A percentile compares a stretch with the other conserved stretches of the same genome.
Evolutionary conservation across 768 basidiomycete genomes (phyloP).

Genomic region (Trametes villosa): DNA sequence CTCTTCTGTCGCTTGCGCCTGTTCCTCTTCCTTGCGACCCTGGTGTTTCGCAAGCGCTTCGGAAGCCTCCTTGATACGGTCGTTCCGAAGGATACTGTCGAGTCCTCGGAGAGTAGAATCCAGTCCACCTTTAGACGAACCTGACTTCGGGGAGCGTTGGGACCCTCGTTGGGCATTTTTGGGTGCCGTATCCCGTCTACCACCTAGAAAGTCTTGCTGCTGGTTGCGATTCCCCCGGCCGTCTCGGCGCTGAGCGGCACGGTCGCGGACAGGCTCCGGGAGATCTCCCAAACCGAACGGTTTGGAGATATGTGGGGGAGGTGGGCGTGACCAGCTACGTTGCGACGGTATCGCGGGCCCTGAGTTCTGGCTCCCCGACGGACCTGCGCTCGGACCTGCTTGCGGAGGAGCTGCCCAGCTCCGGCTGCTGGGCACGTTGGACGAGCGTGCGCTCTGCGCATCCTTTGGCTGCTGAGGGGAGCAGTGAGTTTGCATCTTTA

Average conservation of each 20-base stretch:
- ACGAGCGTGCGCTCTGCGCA: neutral
- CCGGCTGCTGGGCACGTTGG: slow-evolving; percentile 11
- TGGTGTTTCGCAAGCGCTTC: slow-evolving; percentile 7
- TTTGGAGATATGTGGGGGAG: neutral
- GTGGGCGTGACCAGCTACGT: slow-evolving; percentile 8
- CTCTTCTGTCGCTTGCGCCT: neutral
- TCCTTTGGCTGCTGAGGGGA: slow-evolving; percentile 13
- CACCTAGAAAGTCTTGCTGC: no score
- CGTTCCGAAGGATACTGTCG: slow-evolving; percentile 5
- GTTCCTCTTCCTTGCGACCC: neutral
- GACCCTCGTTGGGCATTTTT: neutral
- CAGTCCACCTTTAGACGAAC: neutral
- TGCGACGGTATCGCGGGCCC: neutral
- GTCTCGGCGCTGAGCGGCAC: neutral
- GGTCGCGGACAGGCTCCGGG: neutral
- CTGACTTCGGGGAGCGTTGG: neutral
- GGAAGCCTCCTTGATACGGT: slow-evolving; percentile 11
- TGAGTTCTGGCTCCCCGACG: neutral
- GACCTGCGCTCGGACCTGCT: neutral
- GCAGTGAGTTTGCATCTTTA: neutral
- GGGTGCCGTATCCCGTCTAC: neutral
- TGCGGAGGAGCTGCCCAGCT: slow-evolving; percentile 18
- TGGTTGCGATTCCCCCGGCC: neutral
- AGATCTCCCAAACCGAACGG: neutral
- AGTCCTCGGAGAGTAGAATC: slow-evolving; percentile 1